Evolutionary conservation across 495 filamentous ascomycete genomes (phyloP).

Genomic region (Penicillium tannophilum): DNA sequence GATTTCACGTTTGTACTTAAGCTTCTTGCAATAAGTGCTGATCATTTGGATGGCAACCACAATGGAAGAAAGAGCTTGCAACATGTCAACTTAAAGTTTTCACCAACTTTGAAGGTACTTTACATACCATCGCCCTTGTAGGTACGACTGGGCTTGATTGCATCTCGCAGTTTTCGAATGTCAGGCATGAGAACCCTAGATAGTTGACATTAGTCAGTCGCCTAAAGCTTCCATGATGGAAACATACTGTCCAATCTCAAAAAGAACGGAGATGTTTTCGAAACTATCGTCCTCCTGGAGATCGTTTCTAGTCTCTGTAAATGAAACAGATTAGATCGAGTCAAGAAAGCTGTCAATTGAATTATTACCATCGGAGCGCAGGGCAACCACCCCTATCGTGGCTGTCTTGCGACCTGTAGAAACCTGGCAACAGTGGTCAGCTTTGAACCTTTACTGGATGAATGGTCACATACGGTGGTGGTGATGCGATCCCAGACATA

Average conservation of each 20-base stretch:
- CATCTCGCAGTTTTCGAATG: conserved; percentile 61
- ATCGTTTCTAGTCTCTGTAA: conserved; percentile 66
- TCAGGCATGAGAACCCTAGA: conserved; percentile 67
- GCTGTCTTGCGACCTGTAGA: conserved; percentile 81
- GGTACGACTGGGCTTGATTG: conserved; percentile 66
- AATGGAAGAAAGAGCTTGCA: conserved; percentile 74
- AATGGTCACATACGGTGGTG: conserved; percentile 58
- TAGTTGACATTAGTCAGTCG: not conserved
- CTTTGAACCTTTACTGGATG: not conserved
- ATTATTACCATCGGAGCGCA: conserved; percentile 70
- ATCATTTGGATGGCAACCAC: conserved; percentile 89
- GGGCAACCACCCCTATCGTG: conserved; percentile 75
- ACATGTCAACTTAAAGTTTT: conserved; percentile 12
- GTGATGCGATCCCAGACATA: conserved; percentile 98
- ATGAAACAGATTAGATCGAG: conserved; percentile 10
- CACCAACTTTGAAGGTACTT: not conserved
- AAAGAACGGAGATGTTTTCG: conserved; percentile 74
- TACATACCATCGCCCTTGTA: conserved; percentile 71
- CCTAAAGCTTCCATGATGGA: not conserved
- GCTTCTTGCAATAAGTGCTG: conserved; percentile 72
- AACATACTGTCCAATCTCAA: conserved; percentile 65
- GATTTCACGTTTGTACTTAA: conserved; percentile 86
- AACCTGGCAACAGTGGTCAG: conserved; percentile 50
- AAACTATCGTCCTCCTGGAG: conserved; percentile 66
- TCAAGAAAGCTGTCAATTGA: not conserved